Evolutionary conservation across 176 grass and related monocot species (phyloP), one percentile per base, ranked within the genome.

Genomic region (Rhynchospora tenuis): DNA sequence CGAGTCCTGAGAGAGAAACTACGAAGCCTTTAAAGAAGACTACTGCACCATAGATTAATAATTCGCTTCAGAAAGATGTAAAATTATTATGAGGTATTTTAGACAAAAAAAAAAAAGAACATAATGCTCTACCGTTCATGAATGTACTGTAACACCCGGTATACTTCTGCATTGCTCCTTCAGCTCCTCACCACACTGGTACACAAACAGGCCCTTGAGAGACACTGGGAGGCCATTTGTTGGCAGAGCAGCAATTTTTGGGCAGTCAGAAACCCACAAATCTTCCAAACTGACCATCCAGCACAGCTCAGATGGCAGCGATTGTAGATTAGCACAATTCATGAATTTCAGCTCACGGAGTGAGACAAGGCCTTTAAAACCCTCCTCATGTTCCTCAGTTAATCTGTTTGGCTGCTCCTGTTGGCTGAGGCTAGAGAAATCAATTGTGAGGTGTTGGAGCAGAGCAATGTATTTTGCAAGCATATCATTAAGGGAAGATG

Each of bases 261-360:
- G 43, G 60, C 80, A 82, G 24, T 82, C 26, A 48, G 59, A 82
- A 67, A 67, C 62, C 80, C 59, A 82, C 59, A 82, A 82, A 42
- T 82, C 79, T 11, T 63, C 80, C 6, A 82, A 26, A 64, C 42
- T 67, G 42, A 46, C 9, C 60, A 82, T 50, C 17, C 43, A 48
- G 16, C 62, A 64, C 80, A 82, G 52, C 61, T 64, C 80, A 65
- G 61, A 54, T 50, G 80, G 80, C 61, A 82, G 13, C 17, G 61
- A 82, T 31, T 82, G 59, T 52, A 82, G 24, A 61, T 82, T 19
- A 12, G 0, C 26, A 42, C 80, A 82, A 82, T 82, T 82, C 5
- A 82, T 67, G 61, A 82, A 82, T 52, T 82, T 82, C 5, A 67
- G 59, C 31, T 0, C 6, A 2, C 46, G 42, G 26, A 82, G 60